These are phyloP conservation scores for Geotrichum citri-aurantii DNA, from an alignment of 1,139 yeast genomes.

Conservation along the genomic window DNA sequence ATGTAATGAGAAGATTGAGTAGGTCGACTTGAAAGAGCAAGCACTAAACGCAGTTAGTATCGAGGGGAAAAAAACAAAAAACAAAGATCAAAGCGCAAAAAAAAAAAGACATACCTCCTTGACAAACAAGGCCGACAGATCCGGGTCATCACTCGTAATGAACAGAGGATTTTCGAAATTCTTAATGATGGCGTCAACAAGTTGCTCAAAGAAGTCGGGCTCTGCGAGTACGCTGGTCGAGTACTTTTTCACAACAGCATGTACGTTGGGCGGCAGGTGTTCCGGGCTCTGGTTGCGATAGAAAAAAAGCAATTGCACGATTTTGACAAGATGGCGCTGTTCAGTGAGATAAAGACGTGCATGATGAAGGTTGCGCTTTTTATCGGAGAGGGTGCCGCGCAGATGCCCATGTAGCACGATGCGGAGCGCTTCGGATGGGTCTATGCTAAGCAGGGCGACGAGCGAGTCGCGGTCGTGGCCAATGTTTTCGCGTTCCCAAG, in stretches of 20 bases:
- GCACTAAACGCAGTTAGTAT: constrained; percentile 4
- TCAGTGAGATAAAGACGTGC: constrained; percentile 25
- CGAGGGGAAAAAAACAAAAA: not conserved
- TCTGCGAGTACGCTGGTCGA: constrained; percentile 28
- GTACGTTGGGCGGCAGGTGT: not conserved
- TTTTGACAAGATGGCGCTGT: constrained; percentile 24
- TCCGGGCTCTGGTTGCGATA: constrained; percentile 14
- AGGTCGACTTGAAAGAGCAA: constrained; percentile 22
- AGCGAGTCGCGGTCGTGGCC: constrained; percentile 23
- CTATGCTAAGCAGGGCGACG: constrained; percentile 23
- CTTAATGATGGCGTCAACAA: constrained; percentile 19
- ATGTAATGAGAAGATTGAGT: constrained; percentile 29
- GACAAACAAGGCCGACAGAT: constrained; percentile 15
- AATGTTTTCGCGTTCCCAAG: constrained; percentile 21
- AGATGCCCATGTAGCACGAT: constrained; percentile 25
- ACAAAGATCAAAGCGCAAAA: not conserved
- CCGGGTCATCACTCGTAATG: constrained; percentile 18
- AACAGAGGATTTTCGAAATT: constrained; percentile 18
- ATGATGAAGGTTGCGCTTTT: constrained; percentile 22
- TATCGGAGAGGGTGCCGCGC: constrained; percentile 22
- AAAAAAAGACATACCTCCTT: constrained; percentile 19
- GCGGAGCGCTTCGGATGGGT: constrained; percentile 24
- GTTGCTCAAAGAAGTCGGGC: constrained; percentile 22
- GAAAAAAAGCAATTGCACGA: constrained; percentile 21
- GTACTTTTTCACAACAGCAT: constrained; percentile 16